Base-by-base conservation (phyloP, 2,329 filamentous ascomycete species). In the Ceratocystis alfenasii region DNA sequence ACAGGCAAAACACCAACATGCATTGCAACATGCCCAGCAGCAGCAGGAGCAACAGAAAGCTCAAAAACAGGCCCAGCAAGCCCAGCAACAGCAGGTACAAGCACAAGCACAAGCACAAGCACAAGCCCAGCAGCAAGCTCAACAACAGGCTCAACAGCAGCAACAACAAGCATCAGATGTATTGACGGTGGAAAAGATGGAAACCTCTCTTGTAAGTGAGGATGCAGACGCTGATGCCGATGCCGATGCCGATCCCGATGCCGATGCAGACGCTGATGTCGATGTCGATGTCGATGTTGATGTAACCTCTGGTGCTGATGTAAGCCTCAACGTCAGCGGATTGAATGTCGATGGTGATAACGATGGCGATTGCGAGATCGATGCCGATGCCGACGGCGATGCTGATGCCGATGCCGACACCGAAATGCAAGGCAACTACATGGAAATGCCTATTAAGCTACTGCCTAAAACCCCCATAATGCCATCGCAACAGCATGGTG, bases 351-450 rank as follows among this genome's bases (percentile, higher is more conserved):
- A 33, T 28, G 65, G 48, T 15, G 61, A 63, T 64, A 62, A 17
- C 5, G 55, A 59, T 30, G 55, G 55, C 55, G 65, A 55, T n/a
- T 66, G 48, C 1, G 69, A 70, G 33, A 75, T 72, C 2, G 75
- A 76, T 30, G 70, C 69, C 0, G 73, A 74, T 65, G 72, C 66
- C 72, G 74, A 69, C 28, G 28, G 7, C 15, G 66, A 46, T 5
- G 68, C 65, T 50, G 76, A 77, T 59, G 75, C 75, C 64, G 76
- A 77, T 69, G 76, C 74, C 3, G 76, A 77, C 65, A 75, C 76
- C 7, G 79, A 80, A 66, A 85, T 85, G 82, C 82, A 85, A 59
- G 82, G 84, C 46, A 81, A 82, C 63, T 81, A 83, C 30, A 55
- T 65, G 10, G 63, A 66, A 36, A 55, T 76, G 30, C 72, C 75